Evolutionary conservation across 2,329 filamentous ascomycete genomes (phyloP).

Genomic region (Nemania bipapillata): DNA sequence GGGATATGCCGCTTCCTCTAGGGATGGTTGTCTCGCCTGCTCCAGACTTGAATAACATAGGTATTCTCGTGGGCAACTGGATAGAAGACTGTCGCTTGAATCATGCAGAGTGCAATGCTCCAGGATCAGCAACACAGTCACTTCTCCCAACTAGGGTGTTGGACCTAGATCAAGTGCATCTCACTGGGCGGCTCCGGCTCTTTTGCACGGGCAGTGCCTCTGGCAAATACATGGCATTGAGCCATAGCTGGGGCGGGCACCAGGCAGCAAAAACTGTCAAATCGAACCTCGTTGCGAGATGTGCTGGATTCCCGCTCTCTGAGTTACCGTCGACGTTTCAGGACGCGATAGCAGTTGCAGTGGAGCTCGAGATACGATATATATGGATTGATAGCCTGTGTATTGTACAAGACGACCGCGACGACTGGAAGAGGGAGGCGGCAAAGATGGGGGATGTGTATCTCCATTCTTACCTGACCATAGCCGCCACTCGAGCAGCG

Average conservation of each 20-base stretch:
- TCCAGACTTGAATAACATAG: constrained; percentile 6
- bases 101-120: constrained; percentile 8
- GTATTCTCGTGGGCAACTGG: constrained; percentile 5
- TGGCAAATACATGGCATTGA: constrained; percentile 21
- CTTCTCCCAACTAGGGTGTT: constrained; percentile 15
- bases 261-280: constrained; percentile 11
- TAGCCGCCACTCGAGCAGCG: constrained; percentile 9
- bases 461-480: constrained; percentile 17
- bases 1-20: neutral
- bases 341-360: constrained; percentile 17
- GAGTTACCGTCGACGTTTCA: constrained; percentile 18
- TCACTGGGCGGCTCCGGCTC: constrained; percentile 4
- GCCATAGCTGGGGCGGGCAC: constrained; percentile 19
- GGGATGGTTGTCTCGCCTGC: constrained; percentile 2
- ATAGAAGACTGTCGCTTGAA: constrained; percentile 6
- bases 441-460: constrained; percentile 20
- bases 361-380: constrained; percentile 12
- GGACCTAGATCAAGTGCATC: neutral
- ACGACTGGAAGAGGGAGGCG: constrained; percentile 20
- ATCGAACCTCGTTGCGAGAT: constrained; percentile 19
- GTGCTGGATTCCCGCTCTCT: constrained; percentile 5
- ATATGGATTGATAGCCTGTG: constrained; percentile 26
- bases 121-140: neutral
- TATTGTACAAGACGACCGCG: constrained; percentile 24
- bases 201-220: neutral